A percentile compares a stretch with the other conserved stretches of the same genome.
Evolutionary conservation across 129 eudicot species (phyloP).

Genomic region (Solidago caesia): DNA sequence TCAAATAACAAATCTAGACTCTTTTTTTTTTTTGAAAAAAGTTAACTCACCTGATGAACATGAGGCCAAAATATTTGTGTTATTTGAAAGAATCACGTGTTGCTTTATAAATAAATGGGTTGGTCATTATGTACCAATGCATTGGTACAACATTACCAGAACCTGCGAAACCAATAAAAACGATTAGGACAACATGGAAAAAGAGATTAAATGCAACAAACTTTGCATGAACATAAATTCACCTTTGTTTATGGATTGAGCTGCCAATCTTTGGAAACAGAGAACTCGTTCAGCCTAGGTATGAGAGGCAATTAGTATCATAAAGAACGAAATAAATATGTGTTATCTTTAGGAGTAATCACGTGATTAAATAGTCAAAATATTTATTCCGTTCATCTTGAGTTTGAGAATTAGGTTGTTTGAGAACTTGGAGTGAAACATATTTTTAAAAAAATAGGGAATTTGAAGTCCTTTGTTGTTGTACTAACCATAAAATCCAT

Average conservation of each 20-base stretch:
- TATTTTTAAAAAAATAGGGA: too few relatives aligned
- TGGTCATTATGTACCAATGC: constrained; percentile 99
- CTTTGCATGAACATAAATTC: constrained; percentile 14
- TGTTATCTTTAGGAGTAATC: too few relatives aligned
- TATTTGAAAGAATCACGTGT: constrained; percentile 82
- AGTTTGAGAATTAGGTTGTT: too few relatives aligned
- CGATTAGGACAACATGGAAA: constrained; percentile 22
- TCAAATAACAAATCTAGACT: constrained; percentile 10
- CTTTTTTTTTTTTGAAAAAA: not conserved
- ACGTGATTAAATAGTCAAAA: too few relatives aligned
- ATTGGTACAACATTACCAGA: constrained; percentile 51
- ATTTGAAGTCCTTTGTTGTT: too few relatives aligned
- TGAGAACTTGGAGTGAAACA: too few relatives aligned
- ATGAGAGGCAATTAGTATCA: too few relatives aligned
- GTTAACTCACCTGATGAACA: constrained; percentile 64
- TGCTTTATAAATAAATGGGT: constrained; percentile 90
- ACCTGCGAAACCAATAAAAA: constrained; percentile 43
- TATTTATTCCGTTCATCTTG: too few relatives aligned
- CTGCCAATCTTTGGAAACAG: constrained; percentile 83
- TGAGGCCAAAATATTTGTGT: constrained; percentile 91
- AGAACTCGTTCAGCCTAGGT: constrained; percentile 79
- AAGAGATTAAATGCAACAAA: not conserved
- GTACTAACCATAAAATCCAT: too few relatives aligned
- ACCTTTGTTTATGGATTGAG: constrained; percentile 76
- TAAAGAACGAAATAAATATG: too few relatives aligned